Evolutionary conservation across 352 stramenopile species (phyloP).

Genomic region (Globisporangium paddicum): DNA sequence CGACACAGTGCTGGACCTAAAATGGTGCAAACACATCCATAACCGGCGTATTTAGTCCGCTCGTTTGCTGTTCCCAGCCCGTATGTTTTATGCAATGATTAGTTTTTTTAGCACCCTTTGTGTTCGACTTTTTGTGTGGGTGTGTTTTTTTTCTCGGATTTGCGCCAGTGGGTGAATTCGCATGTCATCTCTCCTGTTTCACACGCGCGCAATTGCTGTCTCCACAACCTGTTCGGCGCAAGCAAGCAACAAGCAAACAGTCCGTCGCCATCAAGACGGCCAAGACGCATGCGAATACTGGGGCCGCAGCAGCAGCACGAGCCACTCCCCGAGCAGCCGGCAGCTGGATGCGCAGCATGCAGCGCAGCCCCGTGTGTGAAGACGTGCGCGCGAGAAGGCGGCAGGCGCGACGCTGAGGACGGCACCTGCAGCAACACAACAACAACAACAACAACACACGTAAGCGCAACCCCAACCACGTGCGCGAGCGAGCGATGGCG

Average conservation of each 20-base stretch:
- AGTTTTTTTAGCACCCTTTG: too few relatives aligned
- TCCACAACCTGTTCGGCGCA: conserved; percentile 2
- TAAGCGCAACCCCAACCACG: background rate
- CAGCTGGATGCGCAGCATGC: background rate
- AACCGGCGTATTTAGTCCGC: too few relatives aligned
- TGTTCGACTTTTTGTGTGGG: too few relatives aligned
- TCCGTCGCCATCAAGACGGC: background rate
- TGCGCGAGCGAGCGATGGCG: conserved; percentile 17
- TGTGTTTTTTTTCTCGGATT: too few relatives aligned
- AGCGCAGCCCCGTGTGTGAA: background rate
- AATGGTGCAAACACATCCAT: too few relatives aligned
- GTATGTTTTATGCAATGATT: too few relatives aligned
- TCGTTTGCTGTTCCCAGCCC: too few relatives aligned
- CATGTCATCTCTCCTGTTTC: conserved; percentile 3
- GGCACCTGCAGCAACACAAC: background rate
- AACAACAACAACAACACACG: background rate
- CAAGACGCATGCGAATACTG: conserved; percentile 1
- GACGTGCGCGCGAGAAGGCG: background rate
- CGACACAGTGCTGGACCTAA: too few relatives aligned
- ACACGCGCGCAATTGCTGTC: background rate
- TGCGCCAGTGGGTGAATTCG: background rate
- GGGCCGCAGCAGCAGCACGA: background rate
- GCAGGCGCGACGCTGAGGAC: background rate
- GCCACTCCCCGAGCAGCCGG: background rate
- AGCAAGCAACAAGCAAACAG: background rate